A percentile compares a stretch with the other conserved stretches of the same genome.
phyloP scores from a whole-genome alignment of 768 basidiomycete species.

The Hebeloma cylindrosporum region DNA sequence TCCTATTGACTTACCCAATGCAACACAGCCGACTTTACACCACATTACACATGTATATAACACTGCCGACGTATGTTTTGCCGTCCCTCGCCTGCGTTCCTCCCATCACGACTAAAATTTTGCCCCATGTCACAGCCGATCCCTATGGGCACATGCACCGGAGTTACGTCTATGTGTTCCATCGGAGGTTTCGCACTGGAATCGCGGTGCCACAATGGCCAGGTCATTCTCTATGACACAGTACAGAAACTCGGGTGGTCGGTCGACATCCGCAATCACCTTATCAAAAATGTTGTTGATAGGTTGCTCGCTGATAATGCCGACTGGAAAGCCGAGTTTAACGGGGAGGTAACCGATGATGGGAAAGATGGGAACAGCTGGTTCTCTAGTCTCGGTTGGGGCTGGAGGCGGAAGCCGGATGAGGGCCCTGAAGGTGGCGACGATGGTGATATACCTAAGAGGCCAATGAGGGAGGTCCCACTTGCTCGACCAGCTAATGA shows the following conservation, averaged over 20 bases:
- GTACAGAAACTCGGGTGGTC: slow-evolving; percentile 79
- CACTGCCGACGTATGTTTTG: slow-evolving; percentile 68
- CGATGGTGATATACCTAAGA: slow-evolving; percentile 16
- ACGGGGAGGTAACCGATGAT: slow-evolving; percentile 17
- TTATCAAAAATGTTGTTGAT: slow-evolving; percentile 71
- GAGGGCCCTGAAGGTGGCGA: slow-evolving; percentile 9
- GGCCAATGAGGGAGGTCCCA: slow-evolving; percentile 20
- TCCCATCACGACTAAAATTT: neutral
- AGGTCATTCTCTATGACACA: slow-evolving; percentile 82
- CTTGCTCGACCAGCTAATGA: slow-evolving; percentile 40
- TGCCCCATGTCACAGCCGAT: slow-evolving; percentile 58
- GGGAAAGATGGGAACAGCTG: slow-evolving; percentile 6
- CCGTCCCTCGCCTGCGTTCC: neutral
- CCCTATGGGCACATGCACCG: slow-evolving; percentile 81
- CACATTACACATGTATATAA: slow-evolving; percentile 90
- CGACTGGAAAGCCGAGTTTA: slow-evolving; percentile 26
- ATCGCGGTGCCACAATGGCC: slow-evolving; percentile 86
- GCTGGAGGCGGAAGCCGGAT: slow-evolving; percentile 20
- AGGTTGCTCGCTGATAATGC: slow-evolving; percentile 21
- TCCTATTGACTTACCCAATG: slow-evolving; percentile 1
- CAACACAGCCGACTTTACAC: slow-evolving; percentile 63
- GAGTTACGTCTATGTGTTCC: slow-evolving; percentile 53
- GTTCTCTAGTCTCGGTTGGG: slow-evolving; percentile 18
- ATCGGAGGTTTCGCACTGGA: slow-evolving; percentile 82
- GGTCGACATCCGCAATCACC: slow-evolving; percentile 71